Percentiles rank a stretch among this genome's conserved stretches.
Conservation (phyloP, 2,329 filamentous ascomycete genomes). For the Raffaelea arxii region DNA sequence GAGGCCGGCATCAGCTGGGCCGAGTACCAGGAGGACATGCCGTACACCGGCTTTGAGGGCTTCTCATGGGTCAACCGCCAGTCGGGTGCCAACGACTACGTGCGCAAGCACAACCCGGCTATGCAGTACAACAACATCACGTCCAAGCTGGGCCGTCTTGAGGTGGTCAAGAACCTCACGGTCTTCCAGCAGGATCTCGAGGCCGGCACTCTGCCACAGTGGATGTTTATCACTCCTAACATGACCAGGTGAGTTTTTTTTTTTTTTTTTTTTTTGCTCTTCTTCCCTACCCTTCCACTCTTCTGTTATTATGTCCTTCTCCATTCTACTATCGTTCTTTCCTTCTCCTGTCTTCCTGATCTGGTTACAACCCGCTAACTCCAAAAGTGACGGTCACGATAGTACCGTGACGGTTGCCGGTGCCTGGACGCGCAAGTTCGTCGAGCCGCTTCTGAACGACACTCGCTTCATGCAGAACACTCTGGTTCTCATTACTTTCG, state of each 20-base stretch:
- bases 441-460: conserved; percentile 61
- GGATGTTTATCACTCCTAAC: conserved; percentile 63
- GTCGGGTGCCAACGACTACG: conserved; percentile 63
- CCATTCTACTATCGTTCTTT: too few relatives aligned
- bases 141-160: conserved; percentile 46
- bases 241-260: too few relatives aligned
- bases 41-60: conserved; percentile 65
- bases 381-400: conserved; percentile 76
- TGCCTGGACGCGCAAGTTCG: conserved; percentile 56
- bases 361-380: too few relatives aligned
- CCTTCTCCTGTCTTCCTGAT: too few relatives aligned
- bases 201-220: conserved; percentile 56
- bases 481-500: conserved; percentile 67
- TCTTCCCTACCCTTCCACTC: too few relatives aligned
- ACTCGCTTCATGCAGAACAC: conserved; percentile 66
- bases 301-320: too few relatives aligned
- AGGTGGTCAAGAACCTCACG: conserved; percentile 65
- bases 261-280: too few relatives aligned
- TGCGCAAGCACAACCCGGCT: conserved; percentile 69
- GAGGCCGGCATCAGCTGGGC: conserved; percentile 56
- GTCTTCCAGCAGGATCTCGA: conserved; percentile 59
- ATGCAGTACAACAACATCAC: conserved; percentile 59
- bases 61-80: conserved; percentile 51
- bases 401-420: conserved; percentile 59
- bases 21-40: conserved; percentile 69